Evolutionary conservation across 129 eudicot species (phyloP), one percentile per base, ranked within the genome.

Genomic region (Solidago caesia): DNA sequence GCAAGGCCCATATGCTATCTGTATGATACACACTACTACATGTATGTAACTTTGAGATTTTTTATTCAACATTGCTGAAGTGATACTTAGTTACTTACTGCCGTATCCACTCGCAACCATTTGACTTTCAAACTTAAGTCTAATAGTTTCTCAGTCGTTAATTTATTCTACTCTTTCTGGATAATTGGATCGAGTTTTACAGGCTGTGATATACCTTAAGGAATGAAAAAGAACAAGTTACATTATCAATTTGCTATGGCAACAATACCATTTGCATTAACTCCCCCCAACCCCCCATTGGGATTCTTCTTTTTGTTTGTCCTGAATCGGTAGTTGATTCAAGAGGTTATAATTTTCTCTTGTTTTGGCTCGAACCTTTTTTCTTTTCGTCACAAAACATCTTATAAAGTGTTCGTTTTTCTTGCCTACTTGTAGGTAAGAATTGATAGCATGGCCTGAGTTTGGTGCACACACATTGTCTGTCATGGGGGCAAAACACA

Each of bases 361-460:
- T 43, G 44, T 47, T 33, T 59, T 59, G 70, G 53, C 11, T 33
- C 39, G 3, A 26, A 27, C 0, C 4, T 52, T 66, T 53, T 75
- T 51, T 57, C 44, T 45, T 5, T 46, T 13, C 74, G 8, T 52
- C 67, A 52, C 25, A 56, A 75, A 29, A 66, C 39, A 3, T 1
- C 39, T 33, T 33, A 33, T 33, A 33, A 33, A 33, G 39, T 33
- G 39, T 33, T 63, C 65, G 43, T 64, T 75, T 55, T 62, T 51
- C 64, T 75, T 64, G 69, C 72, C 72, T 75, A 64, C 79, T 64
- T 75, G 72, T 75, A 75, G 79, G 79, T 64, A 75, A 64, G 79
- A 51, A 64, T 64, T 49, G 53, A 47, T 15, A 75, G n/a, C 64
- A 75, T 63, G 71, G 79, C 39, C 27, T 51, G 57, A n/a, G 57